These are phyloP conservation scores for Saccharomyces paradoxus DNA, from an alignment of 805 yeast genomes.

Conservation along the genomic window DNA sequence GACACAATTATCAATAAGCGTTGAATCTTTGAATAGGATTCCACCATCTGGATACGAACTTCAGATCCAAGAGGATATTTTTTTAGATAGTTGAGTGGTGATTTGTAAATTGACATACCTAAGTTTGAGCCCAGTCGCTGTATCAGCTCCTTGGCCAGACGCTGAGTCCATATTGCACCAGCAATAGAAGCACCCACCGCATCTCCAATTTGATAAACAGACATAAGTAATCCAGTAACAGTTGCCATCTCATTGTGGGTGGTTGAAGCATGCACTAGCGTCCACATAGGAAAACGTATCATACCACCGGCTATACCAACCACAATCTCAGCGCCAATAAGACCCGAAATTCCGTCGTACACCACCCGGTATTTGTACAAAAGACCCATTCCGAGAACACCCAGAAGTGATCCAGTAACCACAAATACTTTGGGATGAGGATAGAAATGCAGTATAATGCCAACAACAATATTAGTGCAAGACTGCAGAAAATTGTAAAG, in stretches of 20 bases:
- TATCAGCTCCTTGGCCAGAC: background rate
- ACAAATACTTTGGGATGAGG: conserved; percentile 48
- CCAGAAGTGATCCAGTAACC: conserved; percentile 44
- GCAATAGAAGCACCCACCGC: conserved; percentile 51
- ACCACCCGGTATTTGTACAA: conserved; percentile 47
- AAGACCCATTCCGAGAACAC: conserved; percentile 51
- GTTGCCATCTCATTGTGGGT: conserved; percentile 57
- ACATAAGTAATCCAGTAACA: conserved; percentile 44
- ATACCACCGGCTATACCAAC: conserved; percentile 63
- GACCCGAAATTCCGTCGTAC: conserved; percentile 36
- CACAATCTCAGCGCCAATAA: conserved; percentile 51
- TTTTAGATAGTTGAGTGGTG: background rate
- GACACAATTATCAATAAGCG: background rate
- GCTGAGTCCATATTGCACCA: conserved; percentile 58
- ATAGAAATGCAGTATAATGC: conserved; percentile 39
- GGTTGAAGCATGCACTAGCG: conserved; percentile 46
- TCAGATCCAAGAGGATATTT: background rate
- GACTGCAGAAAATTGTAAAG: conserved; percentile 46
- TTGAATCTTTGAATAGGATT: background rate
- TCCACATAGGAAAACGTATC: conserved; percentile 55
- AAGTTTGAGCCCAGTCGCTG: background rate
- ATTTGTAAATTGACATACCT: background rate
- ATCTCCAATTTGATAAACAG: conserved; percentile 50
- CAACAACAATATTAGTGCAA: conserved; percentile 43
- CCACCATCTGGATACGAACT: background rate